These are phyloP conservation scores for Zoysia pacifica DNA, from an alignment of 176 grass and related monocot genomes.

Conservation along the genomic window DNA sequence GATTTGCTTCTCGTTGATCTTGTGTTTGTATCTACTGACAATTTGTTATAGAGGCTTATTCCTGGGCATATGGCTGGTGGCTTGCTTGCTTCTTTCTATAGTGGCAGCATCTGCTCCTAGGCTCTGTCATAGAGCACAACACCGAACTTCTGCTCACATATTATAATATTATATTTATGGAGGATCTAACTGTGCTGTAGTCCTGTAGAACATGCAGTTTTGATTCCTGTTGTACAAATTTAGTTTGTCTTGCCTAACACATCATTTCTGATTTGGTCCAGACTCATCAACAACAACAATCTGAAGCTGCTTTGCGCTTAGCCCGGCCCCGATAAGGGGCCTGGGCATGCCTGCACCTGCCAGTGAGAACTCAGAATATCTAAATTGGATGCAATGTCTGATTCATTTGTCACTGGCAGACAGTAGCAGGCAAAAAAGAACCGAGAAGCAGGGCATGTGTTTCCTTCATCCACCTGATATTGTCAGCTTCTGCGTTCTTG, in stretches of 20 bases:
- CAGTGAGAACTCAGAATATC: slow-evolving; percentile 30
- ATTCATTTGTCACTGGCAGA: slow-evolving; percentile 54
- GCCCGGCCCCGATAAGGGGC: slow-evolving; percentile 98
- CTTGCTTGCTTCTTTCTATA: neutral
- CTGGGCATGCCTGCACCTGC: slow-evolving; percentile 93
- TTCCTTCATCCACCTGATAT: neutral
- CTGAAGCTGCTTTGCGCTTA: slow-evolving; percentile 82
- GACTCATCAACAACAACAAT: slow-evolving; percentile 74
- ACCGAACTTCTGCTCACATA: neutral
- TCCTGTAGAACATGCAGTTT: neutral
- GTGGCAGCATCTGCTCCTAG: neutral
- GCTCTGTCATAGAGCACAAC: neutral
- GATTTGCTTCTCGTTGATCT: neutral
- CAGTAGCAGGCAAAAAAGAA: slow-evolving; percentile 55
- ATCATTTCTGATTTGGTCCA: slow-evolving; percentile 19
- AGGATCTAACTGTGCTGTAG: neutral
- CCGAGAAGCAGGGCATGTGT: slow-evolving; percentile 33
- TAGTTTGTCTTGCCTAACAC: neutral
- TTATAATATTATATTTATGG: neutral
- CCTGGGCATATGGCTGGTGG: neutral
- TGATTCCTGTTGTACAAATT: neutral
- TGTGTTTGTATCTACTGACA: slow-evolving; percentile 7
- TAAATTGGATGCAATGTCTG: neutral
- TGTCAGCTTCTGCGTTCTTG: slow-evolving; percentile 28
- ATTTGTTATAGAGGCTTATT: slow-evolving; percentile 1